These are phyloP conservation scores for Pythium sukuiense DNA, from an alignment of 352 stramenopile species.

Conservation along the genomic window DNA sequence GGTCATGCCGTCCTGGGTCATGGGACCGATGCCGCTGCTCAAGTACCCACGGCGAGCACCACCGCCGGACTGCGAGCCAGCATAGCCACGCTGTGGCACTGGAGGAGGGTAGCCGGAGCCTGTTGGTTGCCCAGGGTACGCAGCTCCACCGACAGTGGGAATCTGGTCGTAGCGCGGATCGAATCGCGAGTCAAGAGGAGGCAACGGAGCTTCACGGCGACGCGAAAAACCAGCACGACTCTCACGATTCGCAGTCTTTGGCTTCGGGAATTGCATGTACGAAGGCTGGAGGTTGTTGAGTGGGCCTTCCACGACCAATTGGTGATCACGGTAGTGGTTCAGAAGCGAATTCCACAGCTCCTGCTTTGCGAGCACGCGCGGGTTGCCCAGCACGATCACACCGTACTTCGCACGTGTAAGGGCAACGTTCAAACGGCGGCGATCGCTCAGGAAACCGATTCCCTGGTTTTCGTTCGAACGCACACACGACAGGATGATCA, in stretches of 20 bases:
- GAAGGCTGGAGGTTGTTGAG: conserved; percentile 96
- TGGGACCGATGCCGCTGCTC: conserved; percentile 46
- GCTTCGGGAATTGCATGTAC: conserved; percentile 96
- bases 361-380: conserved; percentile 96
- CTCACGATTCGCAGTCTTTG: conserved; percentile 42
- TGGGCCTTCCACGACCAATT: conserved; percentile 95
- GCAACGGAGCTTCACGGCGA: conserved; percentile 49
- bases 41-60: conserved; percentile 29
- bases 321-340: conserved; percentile 97
- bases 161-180: conserved; percentile 79
- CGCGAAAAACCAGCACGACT: conserved; percentile 38
- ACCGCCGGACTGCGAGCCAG: conserved; percentile 11
- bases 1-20: conserved; percentile 79
- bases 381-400: conserved; percentile 98
- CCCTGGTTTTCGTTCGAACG: conserved; percentile 98
- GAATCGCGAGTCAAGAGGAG: conserved; percentile 83
- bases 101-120: conserved; percentile 39
- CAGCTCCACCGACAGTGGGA: conserved; percentile 13
- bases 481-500: conserved; percentile 98
- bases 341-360: conserved; percentile 96
- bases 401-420: conserved; percentile 98
- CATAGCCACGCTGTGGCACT: conserved; percentile 38
- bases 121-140: conserved; percentile 25
- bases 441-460: conserved; percentile 99
- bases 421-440: conserved; percentile 98